Conservation (phyloP, 495 filamentous ascomycete genomes). For the Cercophora samala region DNA sequence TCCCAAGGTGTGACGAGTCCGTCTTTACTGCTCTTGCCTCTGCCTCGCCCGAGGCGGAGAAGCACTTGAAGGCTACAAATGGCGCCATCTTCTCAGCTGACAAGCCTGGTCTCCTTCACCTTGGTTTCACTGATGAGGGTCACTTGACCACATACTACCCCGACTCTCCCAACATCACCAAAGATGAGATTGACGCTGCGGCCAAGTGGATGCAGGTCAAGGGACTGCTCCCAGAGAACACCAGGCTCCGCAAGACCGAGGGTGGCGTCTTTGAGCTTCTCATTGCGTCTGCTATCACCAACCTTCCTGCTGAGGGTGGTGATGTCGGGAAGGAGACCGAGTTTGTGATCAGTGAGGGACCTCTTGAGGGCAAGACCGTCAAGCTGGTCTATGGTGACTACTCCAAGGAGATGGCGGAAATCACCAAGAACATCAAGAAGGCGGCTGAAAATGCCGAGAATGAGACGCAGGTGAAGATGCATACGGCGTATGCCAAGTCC, state of each 20-base stretch:
- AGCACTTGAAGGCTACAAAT: constrained; percentile 62
- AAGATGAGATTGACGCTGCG: constrained; percentile 73
- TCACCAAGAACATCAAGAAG: constrained; percentile 65
- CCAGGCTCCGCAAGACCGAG: constrained; percentile 70
- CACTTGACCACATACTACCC: constrained; percentile 94
- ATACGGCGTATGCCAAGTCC: constrained; percentile 75
- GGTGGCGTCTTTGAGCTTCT: constrained; percentile 74
- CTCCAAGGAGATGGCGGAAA: constrained; percentile 71
- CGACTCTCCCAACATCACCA: constrained; percentile 76
- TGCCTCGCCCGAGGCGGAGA: constrained; percentile 55
- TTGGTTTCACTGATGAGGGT: constrained; percentile 78
- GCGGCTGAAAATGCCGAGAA: constrained; percentile 78
- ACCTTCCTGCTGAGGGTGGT: constrained; percentile 53
- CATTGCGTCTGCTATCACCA: constrained; percentile 66
- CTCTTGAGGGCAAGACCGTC: constrained; percentile 61
- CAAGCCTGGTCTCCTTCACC: constrained; percentile 67
- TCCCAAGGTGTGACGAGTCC: constrained; percentile 68
- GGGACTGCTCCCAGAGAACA: constrained; percentile 76
- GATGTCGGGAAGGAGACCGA: constrained; percentile 66
- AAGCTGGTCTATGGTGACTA: constrained; percentile 84
- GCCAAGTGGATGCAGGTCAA: constrained; percentile 72
- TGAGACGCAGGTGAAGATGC: constrained; percentile 80
- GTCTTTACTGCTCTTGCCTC: constrained; percentile 70
- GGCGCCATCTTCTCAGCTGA: constrained; percentile 73
- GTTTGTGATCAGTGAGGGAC: constrained; percentile 61